phyloP scores from a whole-genome alignment of 2,329 filamentous ascomycete genomes.

The Periconia sp. region DNA sequence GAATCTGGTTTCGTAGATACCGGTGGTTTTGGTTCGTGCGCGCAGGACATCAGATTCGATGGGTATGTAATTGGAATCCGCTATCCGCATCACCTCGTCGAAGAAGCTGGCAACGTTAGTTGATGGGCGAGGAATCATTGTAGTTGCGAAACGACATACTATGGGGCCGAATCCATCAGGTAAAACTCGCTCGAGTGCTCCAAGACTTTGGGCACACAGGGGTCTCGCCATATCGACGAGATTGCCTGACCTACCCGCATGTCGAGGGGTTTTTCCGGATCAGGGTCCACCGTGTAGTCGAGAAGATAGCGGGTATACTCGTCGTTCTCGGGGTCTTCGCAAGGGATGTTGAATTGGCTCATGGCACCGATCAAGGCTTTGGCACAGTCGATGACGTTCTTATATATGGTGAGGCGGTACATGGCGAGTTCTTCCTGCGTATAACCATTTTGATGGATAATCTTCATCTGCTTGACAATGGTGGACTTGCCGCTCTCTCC shows the following conservation, averaged over 20 bases:
- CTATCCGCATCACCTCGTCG: constrained; percentile 85
- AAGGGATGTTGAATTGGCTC: constrained; percentile 85
- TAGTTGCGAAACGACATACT: constrained; percentile 61
- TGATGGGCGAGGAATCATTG: background rate
- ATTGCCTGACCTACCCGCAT: constrained; percentile 79
- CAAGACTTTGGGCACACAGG: constrained; percentile 78
- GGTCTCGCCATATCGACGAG: constrained; percentile 86
- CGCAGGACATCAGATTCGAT: constrained; percentile 93
- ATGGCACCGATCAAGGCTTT: constrained; percentile 91
- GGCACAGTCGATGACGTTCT: constrained; percentile 95
- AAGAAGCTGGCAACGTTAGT: constrained; percentile 72
- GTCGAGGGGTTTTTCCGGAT: constrained; percentile 84
- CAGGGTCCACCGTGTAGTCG: constrained; percentile 87
- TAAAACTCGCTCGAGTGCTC: constrained; percentile 98
- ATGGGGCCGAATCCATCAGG: constrained; percentile 97
- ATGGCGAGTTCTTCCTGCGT: constrained; percentile 89
- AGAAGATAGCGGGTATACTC: constrained; percentile 78
- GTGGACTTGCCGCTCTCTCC: constrained; percentile 99
- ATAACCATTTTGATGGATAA: constrained; percentile 98
- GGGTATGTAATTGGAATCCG: constrained; percentile 81
- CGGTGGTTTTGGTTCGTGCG: constrained; percentile 95
- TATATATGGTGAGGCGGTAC: constrained; percentile 96
- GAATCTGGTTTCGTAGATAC: constrained; percentile 98
- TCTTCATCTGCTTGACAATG: constrained; percentile 99
- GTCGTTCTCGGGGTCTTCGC: constrained; percentile 69